Evolutionary conservation across 1,284 basidiomycete species (phyloP).

Genomic region (Ganoderma resinaceum): DNA sequence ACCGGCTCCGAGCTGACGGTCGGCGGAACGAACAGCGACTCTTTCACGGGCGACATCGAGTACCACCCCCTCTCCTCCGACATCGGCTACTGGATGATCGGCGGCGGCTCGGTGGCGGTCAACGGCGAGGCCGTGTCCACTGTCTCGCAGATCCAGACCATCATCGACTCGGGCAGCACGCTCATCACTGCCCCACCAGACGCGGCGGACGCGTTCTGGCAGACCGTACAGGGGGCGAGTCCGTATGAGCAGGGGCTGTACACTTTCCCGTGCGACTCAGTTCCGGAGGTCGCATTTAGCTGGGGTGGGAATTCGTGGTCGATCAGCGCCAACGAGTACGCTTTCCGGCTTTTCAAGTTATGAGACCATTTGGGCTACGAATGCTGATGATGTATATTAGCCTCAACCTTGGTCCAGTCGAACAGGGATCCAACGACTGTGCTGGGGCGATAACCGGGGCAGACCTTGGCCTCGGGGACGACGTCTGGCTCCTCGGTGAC

Average conservation of each 20-base stretch:
- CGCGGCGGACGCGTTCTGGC: slow-evolving; percentile 52
- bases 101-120: slow-evolving; percentile 43
- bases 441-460: slow-evolving; percentile 26
- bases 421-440: slow-evolving; percentile 29
- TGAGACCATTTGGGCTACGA: not conserved
- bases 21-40: slow-evolving; percentile 54
- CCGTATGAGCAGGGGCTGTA: slow-evolving; percentile 44
- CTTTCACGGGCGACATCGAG: slow-evolving; percentile 48
- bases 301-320: slow-evolving; percentile 51
- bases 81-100: slow-evolving; percentile 51
- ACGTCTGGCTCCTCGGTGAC: slow-evolving; percentile 40
- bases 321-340: slow-evolving; percentile 40
- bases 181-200: slow-evolving; percentile 54
- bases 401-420: slow-evolving; percentile 36
- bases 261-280: slow-evolving; percentile 48
- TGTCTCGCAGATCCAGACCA: slow-evolving; percentile 34
- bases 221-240: slow-evolving; percentile 48
- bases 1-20: slow-evolving; percentile 59
- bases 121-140: slow-evolving; percentile 35
- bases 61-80: slow-evolving; percentile 22
- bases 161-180: slow-evolving; percentile 58
- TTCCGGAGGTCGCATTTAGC: slow-evolving; percentile 47
- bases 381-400: slow-evolving; percentile 10
- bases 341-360: not conserved
- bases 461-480: slow-evolving; percentile 28